phyloP scores from a whole-genome alignment of 306 rosid genomes.

The Clitoria ternatea region DNA sequence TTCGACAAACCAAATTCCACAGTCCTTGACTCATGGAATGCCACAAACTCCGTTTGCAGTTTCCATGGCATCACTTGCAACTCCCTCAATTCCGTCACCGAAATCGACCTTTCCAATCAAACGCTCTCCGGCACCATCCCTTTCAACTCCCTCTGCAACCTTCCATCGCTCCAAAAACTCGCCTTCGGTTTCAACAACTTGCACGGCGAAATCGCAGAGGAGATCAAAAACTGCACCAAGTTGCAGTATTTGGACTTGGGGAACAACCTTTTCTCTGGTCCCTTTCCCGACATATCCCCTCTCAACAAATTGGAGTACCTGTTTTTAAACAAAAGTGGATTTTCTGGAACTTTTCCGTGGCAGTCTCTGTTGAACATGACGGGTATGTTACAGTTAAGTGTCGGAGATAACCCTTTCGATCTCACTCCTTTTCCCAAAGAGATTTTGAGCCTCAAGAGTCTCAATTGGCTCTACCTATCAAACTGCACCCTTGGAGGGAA shows the following conservation, averaged over 20 bases:
- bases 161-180: slow-evolving; percentile 50
- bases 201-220: slow-evolving; percentile 35
- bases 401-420: slow-evolving; percentile 71
- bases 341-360: slow-evolving; percentile 83
- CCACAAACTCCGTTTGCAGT: slow-evolving; percentile 25
- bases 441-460: slow-evolving; percentile 37
- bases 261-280: slow-evolving; percentile 51
- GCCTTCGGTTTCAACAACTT: slow-evolving; percentile 55
- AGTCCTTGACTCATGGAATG: slow-evolving; percentile 45
- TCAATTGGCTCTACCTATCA: slow-evolving; percentile 59
- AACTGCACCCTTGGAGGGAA: slow-evolving; percentile 61
- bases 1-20: slow-evolving; percentile 24
- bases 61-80: slow-evolving; percentile 66
- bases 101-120: slow-evolving; percentile 49
- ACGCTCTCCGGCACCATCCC: slow-evolving; percentile 57
- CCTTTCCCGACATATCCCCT: slow-evolving; percentile 60
- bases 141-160: slow-evolving; percentile 57
- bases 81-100: slow-evolving; percentile 29
- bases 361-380: slow-evolving; percentile 46
- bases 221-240: slow-evolving; percentile 52
- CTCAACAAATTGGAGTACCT: slow-evolving; percentile 44
- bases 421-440: slow-evolving; percentile 49
- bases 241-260: slow-evolving; percentile 67
- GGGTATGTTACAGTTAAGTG: slow-evolving; percentile 49
- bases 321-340: slow-evolving; percentile 49